Evolutionary conservation across 331 rosid genomes (phyloP).

Genomic region (Spiraea crenata): DNA sequence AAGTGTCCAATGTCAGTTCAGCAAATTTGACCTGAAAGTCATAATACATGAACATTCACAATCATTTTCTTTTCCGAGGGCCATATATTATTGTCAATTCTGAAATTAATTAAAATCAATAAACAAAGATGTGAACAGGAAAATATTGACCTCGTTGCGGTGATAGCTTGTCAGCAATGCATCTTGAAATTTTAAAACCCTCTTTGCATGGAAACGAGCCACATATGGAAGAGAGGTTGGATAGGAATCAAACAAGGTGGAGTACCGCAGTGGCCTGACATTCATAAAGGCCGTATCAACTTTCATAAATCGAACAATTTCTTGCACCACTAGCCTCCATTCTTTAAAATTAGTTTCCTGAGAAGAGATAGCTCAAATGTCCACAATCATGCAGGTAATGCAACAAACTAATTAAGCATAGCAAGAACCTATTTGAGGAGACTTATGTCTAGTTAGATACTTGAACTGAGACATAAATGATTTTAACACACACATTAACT

Average conservation of each 20-base stretch:
- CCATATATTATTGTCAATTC: not conserved
- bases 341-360: constrained; percentile 91
- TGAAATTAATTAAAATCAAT: constrained; percentile 3
- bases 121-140: not conserved
- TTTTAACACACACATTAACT: not conserved
- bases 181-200: constrained; percentile 79
- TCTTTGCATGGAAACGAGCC: constrained; percentile 95
- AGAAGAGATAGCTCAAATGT: constrained; percentile 33
- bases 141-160: constrained; percentile 73
- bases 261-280: constrained; percentile 82
- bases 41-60: constrained; percentile 28
- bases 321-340: constrained; percentile 97
- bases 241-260: constrained; percentile 63
- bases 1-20: constrained; percentile 86
- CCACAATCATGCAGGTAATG: constrained; percentile 30
- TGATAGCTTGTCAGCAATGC: constrained; percentile 88
- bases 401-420: not conserved
- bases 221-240: constrained; percentile 75
- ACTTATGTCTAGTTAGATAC: not conserved
- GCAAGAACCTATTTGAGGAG: not conserved
- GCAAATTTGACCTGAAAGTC: constrained; percentile 89
- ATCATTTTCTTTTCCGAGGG: constrained; percentile 12
- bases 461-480: not conserved
- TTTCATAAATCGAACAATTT: constrained; percentile 78
- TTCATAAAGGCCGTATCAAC: constrained; percentile 62